These are phyloP conservation scores for Tolypocladium capitatum DNA, from an alignment of 2,329 filamentous ascomycete species.

Conservation along the genomic window DNA sequence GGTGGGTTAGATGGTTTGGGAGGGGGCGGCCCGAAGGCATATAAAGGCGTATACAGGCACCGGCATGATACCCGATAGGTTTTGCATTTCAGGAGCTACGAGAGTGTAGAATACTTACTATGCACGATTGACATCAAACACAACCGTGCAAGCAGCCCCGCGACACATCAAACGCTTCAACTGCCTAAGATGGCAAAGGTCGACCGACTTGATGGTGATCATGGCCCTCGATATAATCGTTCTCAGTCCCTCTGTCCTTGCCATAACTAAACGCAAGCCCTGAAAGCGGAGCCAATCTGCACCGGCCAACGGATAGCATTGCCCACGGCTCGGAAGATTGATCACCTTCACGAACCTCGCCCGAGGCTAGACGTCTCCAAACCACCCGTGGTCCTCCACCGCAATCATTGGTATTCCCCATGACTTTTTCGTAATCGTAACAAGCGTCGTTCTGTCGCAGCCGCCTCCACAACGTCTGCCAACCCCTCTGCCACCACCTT, in stretches of 20 bases:
- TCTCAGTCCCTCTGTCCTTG: not conserved
- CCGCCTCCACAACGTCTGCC: not conserved
- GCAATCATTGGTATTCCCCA: not conserved
- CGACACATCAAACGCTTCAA: not conserved
- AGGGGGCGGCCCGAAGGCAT: not conserved
- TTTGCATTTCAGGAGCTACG: not conserved
- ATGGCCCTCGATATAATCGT: not conserved
- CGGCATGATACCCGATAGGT: conserved; percentile 1
- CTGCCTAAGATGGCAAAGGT: not conserved
- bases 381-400: not conserved
- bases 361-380: not conserved
- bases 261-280: not conserved
- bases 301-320: not conserved
- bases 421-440: conserved; percentile 13
- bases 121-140: not conserved
- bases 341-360: not conserved
- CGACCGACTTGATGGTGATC: not conserved
- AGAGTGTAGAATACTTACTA: not conserved
- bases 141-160: not conserved
- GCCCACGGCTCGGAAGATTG: not conserved
- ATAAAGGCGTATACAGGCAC: not conserved
- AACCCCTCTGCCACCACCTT: conserved; percentile 9
- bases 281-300: not conserved
- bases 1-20: not conserved
- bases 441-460: conserved; percentile 7